phyloP scores from a whole-genome alignment of 2,329 filamentous ascomycete species.

The Tolypocladium album region DNA sequence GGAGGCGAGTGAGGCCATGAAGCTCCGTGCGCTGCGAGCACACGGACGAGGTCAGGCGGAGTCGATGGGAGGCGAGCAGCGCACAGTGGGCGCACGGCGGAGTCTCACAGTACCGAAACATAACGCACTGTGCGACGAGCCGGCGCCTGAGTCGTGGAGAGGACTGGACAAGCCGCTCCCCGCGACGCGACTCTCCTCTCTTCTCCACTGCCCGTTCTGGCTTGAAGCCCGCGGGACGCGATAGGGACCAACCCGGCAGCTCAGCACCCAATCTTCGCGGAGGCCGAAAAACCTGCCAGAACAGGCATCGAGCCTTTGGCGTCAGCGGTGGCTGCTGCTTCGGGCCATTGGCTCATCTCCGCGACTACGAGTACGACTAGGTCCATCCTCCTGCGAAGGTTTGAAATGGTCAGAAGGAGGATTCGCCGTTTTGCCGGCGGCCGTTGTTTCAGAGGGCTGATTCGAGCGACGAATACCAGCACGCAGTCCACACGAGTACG shows the following conservation, averaged over 20 bases:
- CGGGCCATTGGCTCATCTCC: too few relatives aligned
- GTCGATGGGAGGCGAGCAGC: too few relatives aligned
- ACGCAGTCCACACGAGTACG: neutral
- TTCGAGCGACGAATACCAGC: neutral
- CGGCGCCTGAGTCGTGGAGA: neutral
- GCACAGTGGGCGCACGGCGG: neutral
- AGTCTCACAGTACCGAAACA: neutral
- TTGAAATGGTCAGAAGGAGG: neutral
- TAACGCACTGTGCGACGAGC: neutral
- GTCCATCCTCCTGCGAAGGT: too few relatives aligned
- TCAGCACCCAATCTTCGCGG: neutral
- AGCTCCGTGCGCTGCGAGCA: too few relatives aligned
- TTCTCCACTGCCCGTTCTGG: neutral
- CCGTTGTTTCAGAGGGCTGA: neutral
- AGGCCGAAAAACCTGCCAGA: neutral
- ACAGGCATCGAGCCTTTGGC: neutral
- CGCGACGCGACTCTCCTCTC: neutral
- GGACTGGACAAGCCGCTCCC: too few relatives aligned
- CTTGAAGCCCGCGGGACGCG: neutral
- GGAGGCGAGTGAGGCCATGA: too few relatives aligned
- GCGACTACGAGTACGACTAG: too few relatives aligned
- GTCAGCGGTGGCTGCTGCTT: neutral
- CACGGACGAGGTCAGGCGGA: too few relatives aligned
- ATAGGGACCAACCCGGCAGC: neutral
- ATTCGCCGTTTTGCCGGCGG: neutral